Conservation (phyloP, 148 eudicot genomes). For the Chenopodium suecicum region DNA sequence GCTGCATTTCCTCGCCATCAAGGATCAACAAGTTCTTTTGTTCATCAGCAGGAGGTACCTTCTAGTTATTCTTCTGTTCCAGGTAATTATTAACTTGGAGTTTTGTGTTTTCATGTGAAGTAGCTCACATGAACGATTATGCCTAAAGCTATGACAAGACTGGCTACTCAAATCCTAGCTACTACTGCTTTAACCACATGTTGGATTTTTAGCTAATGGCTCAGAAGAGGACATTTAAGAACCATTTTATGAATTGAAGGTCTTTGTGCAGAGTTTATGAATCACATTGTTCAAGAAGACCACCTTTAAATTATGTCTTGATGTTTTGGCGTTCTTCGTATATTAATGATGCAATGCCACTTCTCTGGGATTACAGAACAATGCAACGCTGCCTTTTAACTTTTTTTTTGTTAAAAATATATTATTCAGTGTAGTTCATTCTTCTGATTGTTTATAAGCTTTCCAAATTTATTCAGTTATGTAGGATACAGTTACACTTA, state of each 20-base stretch:
- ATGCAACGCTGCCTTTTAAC: background rate
- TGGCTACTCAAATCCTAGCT: constrained; percentile 1
- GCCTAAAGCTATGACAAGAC: constrained; percentile 8
- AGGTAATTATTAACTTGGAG: constrained; percentile 75
- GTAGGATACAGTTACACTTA: background rate
- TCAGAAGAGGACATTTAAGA: constrained; percentile 2
- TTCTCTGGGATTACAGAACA: background rate
- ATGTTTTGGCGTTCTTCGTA: background rate
- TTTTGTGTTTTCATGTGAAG: constrained; percentile 50
- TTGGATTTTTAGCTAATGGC: background rate
- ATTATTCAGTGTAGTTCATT: background rate
- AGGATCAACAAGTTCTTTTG: constrained; percentile 49
- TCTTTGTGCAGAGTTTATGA: background rate
- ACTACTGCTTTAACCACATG: constrained; percentile 7
- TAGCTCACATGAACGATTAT: constrained; percentile 25
- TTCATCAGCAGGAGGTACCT: constrained; percentile 99
- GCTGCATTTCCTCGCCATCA: constrained; percentile 52
- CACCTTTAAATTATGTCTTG: background rate
- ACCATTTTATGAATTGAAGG: constrained; percentile 1
- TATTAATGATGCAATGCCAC: background rate
- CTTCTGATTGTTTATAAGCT: background rate
- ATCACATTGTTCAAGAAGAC: background rate
- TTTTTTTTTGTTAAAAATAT: background rate
- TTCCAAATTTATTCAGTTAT: background rate
- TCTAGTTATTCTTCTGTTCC: constrained; percentile 98